phyloP scores from a whole-genome alignment of 2,329 filamentous ascomycete species.

The Aureobasidium sp. region DNA sequence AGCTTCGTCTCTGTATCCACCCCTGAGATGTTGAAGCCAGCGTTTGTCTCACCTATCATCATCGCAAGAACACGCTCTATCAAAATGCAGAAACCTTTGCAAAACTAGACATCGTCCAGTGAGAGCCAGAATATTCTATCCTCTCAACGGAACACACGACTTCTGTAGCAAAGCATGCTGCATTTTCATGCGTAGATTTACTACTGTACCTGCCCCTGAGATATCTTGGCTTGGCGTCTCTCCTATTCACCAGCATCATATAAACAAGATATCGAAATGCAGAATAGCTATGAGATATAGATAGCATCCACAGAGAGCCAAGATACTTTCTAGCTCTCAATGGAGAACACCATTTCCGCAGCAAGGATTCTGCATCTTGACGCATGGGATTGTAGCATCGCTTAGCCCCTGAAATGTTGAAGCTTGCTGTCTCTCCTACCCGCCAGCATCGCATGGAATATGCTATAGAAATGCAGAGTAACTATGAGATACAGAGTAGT shows the following conservation, averaged over 20 bases:
- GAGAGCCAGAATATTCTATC: neutral
- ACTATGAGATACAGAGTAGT: neutral
- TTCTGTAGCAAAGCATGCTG: neutral
- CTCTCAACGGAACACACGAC: neutral
- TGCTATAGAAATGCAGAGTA: neutral
- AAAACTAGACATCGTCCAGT: neutral
- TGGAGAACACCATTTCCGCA: neutral
- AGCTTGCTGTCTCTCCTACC: neutral
- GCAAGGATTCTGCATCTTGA: neutral
- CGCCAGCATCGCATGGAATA: neutral
- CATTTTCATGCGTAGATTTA: neutral
- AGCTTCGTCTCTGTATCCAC: neutral
- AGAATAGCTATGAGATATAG: neutral
- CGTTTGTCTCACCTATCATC: neutral
- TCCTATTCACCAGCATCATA: neutral
- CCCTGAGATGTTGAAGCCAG: neutral
- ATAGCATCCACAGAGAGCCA: neutral
- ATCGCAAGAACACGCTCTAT: neutral
- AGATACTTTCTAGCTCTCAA: neutral
- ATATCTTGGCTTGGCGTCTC: neutral
- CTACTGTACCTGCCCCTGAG: neutral
- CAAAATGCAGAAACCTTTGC: neutral
- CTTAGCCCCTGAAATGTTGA: neutral
- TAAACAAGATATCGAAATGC: neutral
- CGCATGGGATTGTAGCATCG: neutral